Evolutionary conservation across 306 rosid genomes (phyloP).

Genomic region (Pachyrhizus erosus): DNA sequence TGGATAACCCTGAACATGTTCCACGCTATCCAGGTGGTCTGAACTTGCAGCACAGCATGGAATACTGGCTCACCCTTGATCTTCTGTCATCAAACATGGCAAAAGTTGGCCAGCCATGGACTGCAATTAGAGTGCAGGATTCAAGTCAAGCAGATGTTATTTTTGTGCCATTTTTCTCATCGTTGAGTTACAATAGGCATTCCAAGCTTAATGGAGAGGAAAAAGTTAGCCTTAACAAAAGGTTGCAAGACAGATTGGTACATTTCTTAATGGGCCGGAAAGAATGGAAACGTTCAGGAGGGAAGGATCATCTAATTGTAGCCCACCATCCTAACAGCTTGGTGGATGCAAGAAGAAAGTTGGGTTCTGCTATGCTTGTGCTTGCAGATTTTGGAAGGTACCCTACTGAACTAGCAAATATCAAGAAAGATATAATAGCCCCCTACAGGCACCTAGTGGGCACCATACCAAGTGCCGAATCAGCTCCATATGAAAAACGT

Average conservation of each 20-base stretch:
- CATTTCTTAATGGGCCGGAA: conserved; percentile 56
- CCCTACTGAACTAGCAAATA: conserved; percentile 75
- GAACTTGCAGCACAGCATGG: conserved; percentile 90
- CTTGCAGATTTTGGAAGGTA: conserved; percentile 99
- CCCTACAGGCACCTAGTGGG: conserved; percentile 80
- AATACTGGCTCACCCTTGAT: conserved; percentile 97
- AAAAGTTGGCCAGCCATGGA: conserved; percentile 53
- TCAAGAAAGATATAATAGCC: conserved; percentile 87
- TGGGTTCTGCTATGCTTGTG: conserved; percentile 89
- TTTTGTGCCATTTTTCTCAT: conserved; percentile 92
- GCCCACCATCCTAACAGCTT: conserved; percentile 98
- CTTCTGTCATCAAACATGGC: conserved; percentile 64
- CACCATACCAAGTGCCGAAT: conserved; percentile 61
- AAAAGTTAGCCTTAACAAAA: conserved; percentile 68
- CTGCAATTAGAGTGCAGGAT: conserved; percentile 73
- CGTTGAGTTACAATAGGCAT: conserved; percentile 87
- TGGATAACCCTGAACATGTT: conserved; percentile 51
- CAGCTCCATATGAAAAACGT: conserved; percentile 75
- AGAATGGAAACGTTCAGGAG: conserved; percentile 80
- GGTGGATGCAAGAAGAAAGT: conserved; percentile 73
- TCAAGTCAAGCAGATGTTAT: conserved; percentile 86
- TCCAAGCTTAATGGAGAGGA: conserved; percentile 69
- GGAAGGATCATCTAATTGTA: conserved; percentile 79
- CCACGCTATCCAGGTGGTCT: conserved; percentile 91
- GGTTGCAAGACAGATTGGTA: conserved; percentile 78